Evolutionary conservation across 176 grass and related monocot genomes (phyloP).

Genomic region (Oryza officinalis): DNA sequence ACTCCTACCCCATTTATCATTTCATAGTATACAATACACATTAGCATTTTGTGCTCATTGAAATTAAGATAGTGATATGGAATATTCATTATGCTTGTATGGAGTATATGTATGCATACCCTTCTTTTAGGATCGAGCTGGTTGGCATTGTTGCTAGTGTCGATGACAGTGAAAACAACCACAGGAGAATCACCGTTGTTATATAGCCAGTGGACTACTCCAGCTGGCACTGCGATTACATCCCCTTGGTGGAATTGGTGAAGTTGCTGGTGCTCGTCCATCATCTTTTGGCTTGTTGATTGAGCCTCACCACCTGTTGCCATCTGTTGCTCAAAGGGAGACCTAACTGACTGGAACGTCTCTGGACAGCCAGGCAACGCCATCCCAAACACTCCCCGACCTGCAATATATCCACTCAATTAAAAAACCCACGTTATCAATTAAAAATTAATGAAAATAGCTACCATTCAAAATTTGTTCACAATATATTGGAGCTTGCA

Average conservation of each 20-base stretch:
- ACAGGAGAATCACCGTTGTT: slow-evolving; percentile 45
- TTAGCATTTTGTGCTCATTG: no score
- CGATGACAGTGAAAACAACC: slow-evolving; percentile 33
- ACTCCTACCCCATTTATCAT: slow-evolving; percentile 30
- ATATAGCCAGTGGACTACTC: slow-evolving; percentile 42
- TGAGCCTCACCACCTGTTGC: not conserved
- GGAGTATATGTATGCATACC: slow-evolving; percentile 4
- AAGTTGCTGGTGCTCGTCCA: slow-evolving; percentile 50
- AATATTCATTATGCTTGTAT: no score
- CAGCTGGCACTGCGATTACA: slow-evolving; percentile 39
- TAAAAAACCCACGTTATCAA: not conserved
- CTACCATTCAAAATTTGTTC: no score
- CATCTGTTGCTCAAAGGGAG: slow-evolving; percentile 8
- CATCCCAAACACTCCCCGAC: slow-evolving; percentile 25
- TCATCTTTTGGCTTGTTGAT: not conserved
- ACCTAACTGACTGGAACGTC: slow-evolving; percentile 42
- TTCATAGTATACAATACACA: no score
- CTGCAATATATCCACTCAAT: not conserved
- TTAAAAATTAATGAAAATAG: not conserved
- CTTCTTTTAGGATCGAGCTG: slow-evolving; percentile 38
- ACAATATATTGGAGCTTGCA: no score
- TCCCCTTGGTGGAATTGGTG: slow-evolving; percentile 40
- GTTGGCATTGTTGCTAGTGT: slow-evolving; percentile 38
- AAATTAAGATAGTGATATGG: no score
- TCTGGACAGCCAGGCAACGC: slow-evolving; percentile 45